Percentiles rank a stretch among this genome's conserved stretches.
Evolutionary conservation across 768 basidiomycete genomes (phyloP).

Genomic region (Boletus sp.): DNA sequence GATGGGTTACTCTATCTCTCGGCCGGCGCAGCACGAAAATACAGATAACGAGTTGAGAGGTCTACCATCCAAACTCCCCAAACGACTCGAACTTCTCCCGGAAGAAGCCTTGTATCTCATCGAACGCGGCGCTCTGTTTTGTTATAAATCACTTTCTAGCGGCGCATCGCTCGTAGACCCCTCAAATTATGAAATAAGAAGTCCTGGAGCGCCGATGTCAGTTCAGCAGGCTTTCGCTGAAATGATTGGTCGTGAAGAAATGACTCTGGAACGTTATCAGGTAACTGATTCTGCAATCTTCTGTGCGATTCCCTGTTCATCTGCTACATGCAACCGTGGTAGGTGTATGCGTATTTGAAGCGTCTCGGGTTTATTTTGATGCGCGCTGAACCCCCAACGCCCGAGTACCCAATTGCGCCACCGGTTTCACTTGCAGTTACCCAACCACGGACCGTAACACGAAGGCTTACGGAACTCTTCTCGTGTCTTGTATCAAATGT

Average conservation of each 20-base stretch:
- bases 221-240: constrained; percentile 87
- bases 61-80: constrained; percentile 43
- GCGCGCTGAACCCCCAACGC: constrained; percentile 60
- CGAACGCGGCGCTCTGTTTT: constrained; percentile 85
- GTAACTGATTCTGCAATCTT: constrained; percentile 37
- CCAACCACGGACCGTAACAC: background rate
- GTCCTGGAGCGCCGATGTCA: constrained; percentile 74
- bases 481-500: constrained; percentile 5
- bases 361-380: constrained; percentile 88
- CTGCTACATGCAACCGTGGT: background rate
- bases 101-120: constrained; percentile 94
- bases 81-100: constrained; percentile 81
- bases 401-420: constrained; percentile 50
- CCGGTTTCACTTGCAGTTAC: constrained; percentile 19
- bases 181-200: constrained; percentile 32
- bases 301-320: background rate
- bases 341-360: constrained; percentile 93
- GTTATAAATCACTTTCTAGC: constrained; percentile 58
- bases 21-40: constrained; percentile 34
- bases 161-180: constrained; percentile 16
- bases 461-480: constrained; percentile 11
- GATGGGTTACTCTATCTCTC: constrained; percentile 77
- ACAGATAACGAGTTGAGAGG: constrained; percentile 9
- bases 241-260: constrained; percentile 74
- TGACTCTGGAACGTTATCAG: constrained; percentile 87